Evolutionary conservation across 441 rosid genomes (phyloP).

Genomic region (Syzygium malaccense): DNA sequence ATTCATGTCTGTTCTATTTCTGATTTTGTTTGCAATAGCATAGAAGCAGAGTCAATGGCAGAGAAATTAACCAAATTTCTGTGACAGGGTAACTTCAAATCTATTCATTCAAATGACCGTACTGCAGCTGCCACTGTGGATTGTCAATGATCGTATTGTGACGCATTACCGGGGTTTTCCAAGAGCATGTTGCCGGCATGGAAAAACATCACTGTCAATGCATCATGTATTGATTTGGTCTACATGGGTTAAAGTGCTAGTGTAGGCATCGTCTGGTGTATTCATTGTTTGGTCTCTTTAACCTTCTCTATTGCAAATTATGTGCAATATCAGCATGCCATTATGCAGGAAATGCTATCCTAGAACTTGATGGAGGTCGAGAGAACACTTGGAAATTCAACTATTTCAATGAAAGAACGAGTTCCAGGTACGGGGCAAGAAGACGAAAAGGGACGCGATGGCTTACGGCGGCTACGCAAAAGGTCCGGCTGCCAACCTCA

Average conservation of each 20-base stretch:
- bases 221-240: background rate
- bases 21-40: background rate
- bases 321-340: background rate
- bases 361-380: background rate
- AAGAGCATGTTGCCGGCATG: background rate
- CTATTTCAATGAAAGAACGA: background rate
- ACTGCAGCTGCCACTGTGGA: background rate
- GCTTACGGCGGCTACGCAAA: constrained; percentile 9
- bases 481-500: constrained; percentile 10
- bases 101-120: background rate
- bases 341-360: background rate
- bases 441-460: background rate
- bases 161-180: background rate
- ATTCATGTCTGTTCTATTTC: background rate
- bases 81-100: background rate
- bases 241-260: background rate
- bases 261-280: background rate
- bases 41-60: background rate
- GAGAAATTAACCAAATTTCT: background rate
- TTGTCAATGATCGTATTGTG: background rate
- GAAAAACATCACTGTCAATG: background rate
- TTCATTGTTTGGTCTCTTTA: background rate
- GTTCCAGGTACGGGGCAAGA: background rate
- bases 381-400: background rate
- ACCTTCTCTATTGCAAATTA: background rate